Conservation (phyloP, 129 eudicot species). For the Apium graveolens region DNA sequence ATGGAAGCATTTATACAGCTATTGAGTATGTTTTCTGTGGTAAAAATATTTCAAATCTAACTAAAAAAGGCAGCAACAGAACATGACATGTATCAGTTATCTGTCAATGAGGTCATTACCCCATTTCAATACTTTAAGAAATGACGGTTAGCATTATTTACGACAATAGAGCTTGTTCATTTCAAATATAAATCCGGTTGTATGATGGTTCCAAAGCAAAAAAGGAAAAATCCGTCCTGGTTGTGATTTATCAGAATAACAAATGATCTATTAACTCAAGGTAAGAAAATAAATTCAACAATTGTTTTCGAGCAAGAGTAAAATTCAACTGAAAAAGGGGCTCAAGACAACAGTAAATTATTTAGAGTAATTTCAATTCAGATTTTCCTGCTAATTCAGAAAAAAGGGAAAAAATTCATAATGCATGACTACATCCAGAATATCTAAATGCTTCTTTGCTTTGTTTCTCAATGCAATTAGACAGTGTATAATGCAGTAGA, state of each 20-base stretch:
- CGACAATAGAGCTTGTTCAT: background rate
- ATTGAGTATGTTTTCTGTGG: background rate
- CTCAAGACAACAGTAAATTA: background rate
- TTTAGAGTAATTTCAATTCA: background rate
- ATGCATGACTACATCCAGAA: background rate
- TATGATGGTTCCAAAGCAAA: background rate
- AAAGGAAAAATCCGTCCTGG: background rate
- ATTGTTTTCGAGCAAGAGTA: background rate
- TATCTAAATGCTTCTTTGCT: background rate
- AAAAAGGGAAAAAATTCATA: background rate
- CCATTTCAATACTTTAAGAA: background rate
- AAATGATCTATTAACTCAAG: too few species aligned
- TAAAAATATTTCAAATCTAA: background rate
- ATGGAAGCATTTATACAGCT: background rate
- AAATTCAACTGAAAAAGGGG: background rate
- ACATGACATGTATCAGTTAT: background rate
- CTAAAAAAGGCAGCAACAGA: background rate
- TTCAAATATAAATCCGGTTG: background rate
- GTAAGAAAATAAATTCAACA: background rate
- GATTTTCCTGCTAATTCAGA: background rate
- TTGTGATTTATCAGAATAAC: background rate
- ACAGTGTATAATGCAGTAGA: background rate
- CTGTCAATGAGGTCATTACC: background rate
- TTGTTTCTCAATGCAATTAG: background rate
- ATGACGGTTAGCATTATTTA: background rate